Conservation (phyloP, 2,329 filamentous ascomycete genomes). For the Botrytis deweyae region DNA sequence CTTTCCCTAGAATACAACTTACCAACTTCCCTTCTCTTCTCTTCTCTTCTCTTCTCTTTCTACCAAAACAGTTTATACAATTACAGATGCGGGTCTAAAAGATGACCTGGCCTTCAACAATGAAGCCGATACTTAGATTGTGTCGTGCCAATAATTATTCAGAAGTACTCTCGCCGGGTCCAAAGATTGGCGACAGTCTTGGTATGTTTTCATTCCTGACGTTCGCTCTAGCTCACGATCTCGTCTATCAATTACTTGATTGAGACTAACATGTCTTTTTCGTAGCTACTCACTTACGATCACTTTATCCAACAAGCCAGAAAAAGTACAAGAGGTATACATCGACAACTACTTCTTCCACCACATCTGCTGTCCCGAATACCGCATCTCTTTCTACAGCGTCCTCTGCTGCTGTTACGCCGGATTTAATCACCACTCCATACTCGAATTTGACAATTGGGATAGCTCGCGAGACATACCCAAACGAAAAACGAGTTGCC, state of each 20-base stretch:
- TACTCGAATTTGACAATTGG: slow-evolving; percentile 75
- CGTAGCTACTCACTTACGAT: slow-evolving; percentile 11
- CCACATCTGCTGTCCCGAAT: neutral
- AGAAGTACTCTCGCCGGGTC: slow-evolving; percentile 9
- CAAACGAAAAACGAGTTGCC: slow-evolving; percentile 78
- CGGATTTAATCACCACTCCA: slow-evolving; percentile 43
- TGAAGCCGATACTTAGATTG: slow-evolving; percentile 22
- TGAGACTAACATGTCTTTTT: slow-evolving; percentile 6
- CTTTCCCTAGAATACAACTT: neutral
- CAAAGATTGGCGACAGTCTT: neutral
- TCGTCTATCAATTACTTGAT: neutral
- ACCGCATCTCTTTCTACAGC: slow-evolving; percentile 14
- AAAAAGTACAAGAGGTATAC: slow-evolving; percentile 11
- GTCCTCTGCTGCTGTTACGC: slow-evolving; percentile 7
- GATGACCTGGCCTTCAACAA: slow-evolving; percentile 19
- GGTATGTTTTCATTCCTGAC: slow-evolving; percentile 11
- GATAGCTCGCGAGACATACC: slow-evolving; percentile 75
- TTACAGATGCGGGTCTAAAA: slow-evolving; percentile 21
- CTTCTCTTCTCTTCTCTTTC: neutral
- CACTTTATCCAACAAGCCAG: slow-evolving; percentile 1
- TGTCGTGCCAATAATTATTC: slow-evolving; percentile 14
- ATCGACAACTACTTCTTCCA: slow-evolving; percentile 3
- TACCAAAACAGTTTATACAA: neutral
- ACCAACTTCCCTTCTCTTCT: neutral
- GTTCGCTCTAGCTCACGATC: neutral